A percentile compares a stretch with the other conserved stretches of the same genome.
Conservation (phyloP, 1,284 basidiomycete species). For the Tremellales sp. region DNA sequence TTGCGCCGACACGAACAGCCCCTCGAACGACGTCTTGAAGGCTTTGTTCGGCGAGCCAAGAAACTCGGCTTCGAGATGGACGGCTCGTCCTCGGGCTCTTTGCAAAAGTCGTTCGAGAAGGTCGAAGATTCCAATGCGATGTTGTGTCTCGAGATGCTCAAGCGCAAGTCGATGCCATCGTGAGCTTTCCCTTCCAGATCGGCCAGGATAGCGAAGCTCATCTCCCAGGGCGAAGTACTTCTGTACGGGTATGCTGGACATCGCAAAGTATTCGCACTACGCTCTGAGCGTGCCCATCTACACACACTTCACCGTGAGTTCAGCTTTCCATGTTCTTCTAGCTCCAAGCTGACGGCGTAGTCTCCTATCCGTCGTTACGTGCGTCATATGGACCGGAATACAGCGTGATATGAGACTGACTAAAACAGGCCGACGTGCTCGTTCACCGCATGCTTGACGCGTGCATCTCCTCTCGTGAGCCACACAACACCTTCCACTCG, state of each 20-base stretch:
- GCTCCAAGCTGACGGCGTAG: conserved; percentile 4
- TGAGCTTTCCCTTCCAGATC: conserved; percentile 8
- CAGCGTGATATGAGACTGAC: too few relatives aligned
- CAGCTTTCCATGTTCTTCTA: not conserved
- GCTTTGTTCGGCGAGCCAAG: conserved; percentile 72
- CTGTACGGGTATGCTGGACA: conserved; percentile 98
- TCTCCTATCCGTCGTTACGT: conserved; percentile 74
- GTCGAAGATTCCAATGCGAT: conserved; percentile 70
- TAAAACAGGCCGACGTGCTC: conserved; percentile 70
- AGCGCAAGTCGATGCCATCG: conserved; percentile 74
- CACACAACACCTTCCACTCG: not conserved
- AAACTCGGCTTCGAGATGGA: conserved; percentile 82
- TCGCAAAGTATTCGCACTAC: conserved; percentile 95
- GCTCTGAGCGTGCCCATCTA: conserved; percentile 87
- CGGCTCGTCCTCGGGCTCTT: conserved; percentile 67
- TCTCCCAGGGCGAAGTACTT: conserved; percentile 86
- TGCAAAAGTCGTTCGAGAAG: conserved; percentile 76
- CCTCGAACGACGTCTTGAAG: conserved; percentile 77
- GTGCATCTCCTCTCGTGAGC: conserved; percentile 65
- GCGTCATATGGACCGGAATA: too few relatives aligned
- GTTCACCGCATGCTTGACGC: conserved; percentile 96
- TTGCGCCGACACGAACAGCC: conserved; percentile 91
- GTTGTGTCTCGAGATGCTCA: conserved; percentile 70
- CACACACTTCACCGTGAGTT: conserved; percentile 78
- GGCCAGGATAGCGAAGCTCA: not conserved